Evolutionary conservation across 2,329 filamentous ascomycete genomes (phyloP).

Genomic region (Aspergillus sp.): DNA sequence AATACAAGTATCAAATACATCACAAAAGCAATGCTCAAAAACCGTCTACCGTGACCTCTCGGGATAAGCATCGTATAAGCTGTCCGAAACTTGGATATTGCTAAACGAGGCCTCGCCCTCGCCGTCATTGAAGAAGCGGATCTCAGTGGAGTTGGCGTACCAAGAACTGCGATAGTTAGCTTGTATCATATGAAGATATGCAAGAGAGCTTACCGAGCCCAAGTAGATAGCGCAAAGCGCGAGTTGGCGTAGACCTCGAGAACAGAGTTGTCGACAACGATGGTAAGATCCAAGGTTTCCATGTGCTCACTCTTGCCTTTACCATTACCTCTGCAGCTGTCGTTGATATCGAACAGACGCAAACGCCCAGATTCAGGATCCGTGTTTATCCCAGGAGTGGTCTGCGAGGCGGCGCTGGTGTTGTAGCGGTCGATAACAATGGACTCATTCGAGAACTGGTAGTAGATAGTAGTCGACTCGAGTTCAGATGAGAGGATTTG

Average conservation of each 20-base stretch:
- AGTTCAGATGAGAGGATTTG: slow-evolving; percentile 9
- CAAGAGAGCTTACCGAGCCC: slow-evolving; percentile 9
- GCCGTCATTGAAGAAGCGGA: slow-evolving; percentile 14
- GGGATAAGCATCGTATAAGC: slow-evolving; percentile 16
- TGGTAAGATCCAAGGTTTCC: slow-evolving; percentile 12
- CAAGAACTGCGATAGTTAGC: slow-evolving; percentile 8
- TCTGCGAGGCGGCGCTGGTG: slow-evolving; percentile 10
- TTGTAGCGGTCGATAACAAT: slow-evolving; percentile 12
- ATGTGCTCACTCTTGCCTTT: slow-evolving; percentile 2
- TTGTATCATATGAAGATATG: not conserved
- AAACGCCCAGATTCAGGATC: slow-evolving; percentile 7
- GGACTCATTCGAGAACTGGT: slow-evolving; percentile 16
- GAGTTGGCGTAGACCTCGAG: slow-evolving; percentile 16
- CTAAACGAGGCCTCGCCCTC: slow-evolving; percentile 9
- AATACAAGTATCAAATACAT: too few relatives aligned
- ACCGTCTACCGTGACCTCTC: not conserved
- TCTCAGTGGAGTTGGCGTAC: slow-evolving; percentile 14
- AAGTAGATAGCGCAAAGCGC: slow-evolving; percentile 13
- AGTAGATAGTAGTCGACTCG: slow-evolving; percentile 12
- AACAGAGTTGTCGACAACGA: slow-evolving; percentile 13
- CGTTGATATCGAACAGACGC: slow-evolving; percentile 10
- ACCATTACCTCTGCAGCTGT: not conserved
- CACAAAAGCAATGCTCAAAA: too few relatives aligned
- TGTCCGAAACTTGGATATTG: slow-evolving; percentile 10
- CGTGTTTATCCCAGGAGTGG: slow-evolving; percentile 7